Evolutionary conservation across 495 filamentous ascomycete genomes (phyloP).

Genomic region (Chaetomidium leptoderma): DNA sequence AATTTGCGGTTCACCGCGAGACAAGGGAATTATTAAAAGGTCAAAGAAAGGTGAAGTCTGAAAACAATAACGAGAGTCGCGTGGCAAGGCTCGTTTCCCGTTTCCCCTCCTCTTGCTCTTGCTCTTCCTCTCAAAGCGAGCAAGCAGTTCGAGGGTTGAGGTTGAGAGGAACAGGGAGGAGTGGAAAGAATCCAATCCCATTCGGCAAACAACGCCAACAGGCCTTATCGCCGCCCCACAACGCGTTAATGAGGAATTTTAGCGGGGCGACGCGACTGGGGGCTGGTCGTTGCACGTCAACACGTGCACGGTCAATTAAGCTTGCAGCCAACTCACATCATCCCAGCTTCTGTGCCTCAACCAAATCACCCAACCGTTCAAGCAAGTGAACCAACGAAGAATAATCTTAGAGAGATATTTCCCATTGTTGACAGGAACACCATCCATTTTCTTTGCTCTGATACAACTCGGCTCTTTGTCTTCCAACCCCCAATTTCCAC

Average conservation of each 20-base stretch:
- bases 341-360: too few relatives aligned
- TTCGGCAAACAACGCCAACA: neutral
- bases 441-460: neutral
- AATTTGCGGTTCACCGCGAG: neutral
- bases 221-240: constrained; percentile 10
- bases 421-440: neutral
- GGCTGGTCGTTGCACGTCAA: constrained; percentile 6
- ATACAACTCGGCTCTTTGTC: neutral
- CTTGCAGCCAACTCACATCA: too few relatives aligned
- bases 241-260: constrained; percentile 15
- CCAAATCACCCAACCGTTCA: too few relatives aligned
- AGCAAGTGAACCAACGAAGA: too few relatives aligned
- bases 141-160: too few relatives aligned
- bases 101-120: too few relatives aligned
- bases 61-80: neutral
- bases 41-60: neutral
- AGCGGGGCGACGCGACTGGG: constrained; percentile 23
- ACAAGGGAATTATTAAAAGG: neutral
- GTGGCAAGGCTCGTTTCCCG: neutral
- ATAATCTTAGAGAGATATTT: too few relatives aligned
- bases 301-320: constrained; percentile 20
- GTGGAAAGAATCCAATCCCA: neutral
- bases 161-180: neutral
- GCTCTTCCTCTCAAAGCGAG: neutral
- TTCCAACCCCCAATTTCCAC: neutral